phyloP scores from a whole-genome alignment of 148 eudicot genomes.

The Fagopyrum esculentum region DNA sequence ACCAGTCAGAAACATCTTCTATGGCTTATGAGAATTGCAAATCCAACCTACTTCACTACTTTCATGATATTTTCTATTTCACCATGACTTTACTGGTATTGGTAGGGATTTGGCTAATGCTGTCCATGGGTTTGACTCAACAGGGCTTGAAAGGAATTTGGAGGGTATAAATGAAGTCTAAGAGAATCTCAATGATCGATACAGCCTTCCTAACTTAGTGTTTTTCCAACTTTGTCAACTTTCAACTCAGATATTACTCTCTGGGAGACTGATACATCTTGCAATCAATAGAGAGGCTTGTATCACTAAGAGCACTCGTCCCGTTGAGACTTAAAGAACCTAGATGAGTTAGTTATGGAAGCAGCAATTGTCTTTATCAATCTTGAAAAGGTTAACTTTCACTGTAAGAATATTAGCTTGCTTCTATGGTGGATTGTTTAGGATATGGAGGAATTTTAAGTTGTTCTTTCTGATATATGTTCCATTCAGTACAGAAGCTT shows the following conservation, averaged over 20 bases:
- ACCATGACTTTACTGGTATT: neutral
- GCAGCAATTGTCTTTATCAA: neutral
- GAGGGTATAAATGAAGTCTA: neutral
- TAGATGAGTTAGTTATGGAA: neutral
- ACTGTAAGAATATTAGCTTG: neutral
- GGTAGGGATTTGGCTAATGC: neutral
- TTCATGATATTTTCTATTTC: neutral
- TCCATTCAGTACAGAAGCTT: neutral
- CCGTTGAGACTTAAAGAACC: too few relatives aligned
- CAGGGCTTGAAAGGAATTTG: neutral
- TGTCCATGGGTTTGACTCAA: constrained; percentile 7
- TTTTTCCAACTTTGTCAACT: neutral
- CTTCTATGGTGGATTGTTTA: neutral
- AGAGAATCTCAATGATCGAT: neutral
- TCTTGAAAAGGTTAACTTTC: constrained; percentile 5
- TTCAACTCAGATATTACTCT: neutral
- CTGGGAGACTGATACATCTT: neutral
- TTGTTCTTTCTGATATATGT: neutral
- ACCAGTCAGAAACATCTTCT: constrained; percentile 3
- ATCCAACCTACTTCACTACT: constrained; percentile 1
- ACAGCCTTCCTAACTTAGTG: neutral
- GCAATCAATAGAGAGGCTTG: neutral
- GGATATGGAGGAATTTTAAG: constrained; percentile 6
- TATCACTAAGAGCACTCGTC: neutral
- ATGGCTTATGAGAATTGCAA: constrained; percentile 3